phyloP scores from a whole-genome alignment of 2,329 filamentous ascomycete species.

The Oidium heveae region DNA sequence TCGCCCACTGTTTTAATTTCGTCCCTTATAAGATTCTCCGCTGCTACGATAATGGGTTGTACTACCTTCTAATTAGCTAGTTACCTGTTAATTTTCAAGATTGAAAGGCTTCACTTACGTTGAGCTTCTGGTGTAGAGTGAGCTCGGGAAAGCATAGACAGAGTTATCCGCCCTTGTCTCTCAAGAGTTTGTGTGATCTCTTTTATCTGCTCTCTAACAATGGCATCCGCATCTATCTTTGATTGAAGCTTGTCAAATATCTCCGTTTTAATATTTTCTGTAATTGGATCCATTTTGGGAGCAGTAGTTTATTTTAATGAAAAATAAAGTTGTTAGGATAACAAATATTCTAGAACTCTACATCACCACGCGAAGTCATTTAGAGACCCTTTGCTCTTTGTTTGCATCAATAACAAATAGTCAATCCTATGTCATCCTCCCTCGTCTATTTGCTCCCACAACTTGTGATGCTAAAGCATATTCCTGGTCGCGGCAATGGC shows the following conservation, averaged over 20 bases:
- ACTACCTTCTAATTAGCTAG: conserved; percentile 22
- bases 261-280: background rate
- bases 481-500: too few species aligned
- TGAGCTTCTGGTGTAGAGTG: conserved; percentile 57
- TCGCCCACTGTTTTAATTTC: conserved; percentile 46
- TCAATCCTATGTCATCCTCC: too few species aligned
- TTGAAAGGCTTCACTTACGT: conserved; percentile 19
- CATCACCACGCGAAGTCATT: too few species aligned
- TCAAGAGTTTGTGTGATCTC: conserved; percentile 63
- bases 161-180: conserved; percentile 55
- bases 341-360: too few species aligned
- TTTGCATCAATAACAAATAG: too few species aligned
- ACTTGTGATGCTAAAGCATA: too few species aligned
- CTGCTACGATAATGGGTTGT: conserved; percentile 38
- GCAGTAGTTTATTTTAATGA: too few species aligned
- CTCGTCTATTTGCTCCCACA: too few species aligned
- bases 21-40: conserved; percentile 42
- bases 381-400: too few species aligned
- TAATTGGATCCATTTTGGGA: too few species aligned
- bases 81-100: conserved; percentile 3
- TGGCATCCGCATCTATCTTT: conserved; percentile 70
- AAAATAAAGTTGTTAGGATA: too few species aligned
- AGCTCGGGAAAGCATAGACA: conserved; percentile 64
- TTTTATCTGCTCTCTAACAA: conserved; percentile 59
- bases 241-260: conserved; percentile 59